Evolutionary conservation across 2,329 filamentous ascomycete species (phyloP).

Genomic region (Albifimbria verrucaria): DNA sequence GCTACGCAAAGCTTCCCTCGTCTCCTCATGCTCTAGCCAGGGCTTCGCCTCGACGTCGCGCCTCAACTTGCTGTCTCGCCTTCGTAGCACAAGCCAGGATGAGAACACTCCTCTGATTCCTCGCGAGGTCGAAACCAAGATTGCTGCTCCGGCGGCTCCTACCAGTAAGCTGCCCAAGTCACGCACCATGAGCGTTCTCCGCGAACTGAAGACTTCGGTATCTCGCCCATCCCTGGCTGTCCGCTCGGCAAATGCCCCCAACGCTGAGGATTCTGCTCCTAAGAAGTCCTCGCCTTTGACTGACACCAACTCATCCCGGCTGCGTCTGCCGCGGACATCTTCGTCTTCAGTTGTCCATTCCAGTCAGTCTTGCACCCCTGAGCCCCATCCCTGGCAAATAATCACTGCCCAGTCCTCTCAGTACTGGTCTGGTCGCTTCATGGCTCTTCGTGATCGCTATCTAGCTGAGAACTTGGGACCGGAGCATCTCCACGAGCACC

Average conservation of each 20-base stretch:
- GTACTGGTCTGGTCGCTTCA: conserved; percentile 64
- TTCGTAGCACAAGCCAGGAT: conserved; percentile 14
- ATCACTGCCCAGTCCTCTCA: conserved; percentile 40
- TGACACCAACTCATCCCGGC: conserved; percentile 15
- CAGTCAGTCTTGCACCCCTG: conserved; percentile 13
- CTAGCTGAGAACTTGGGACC: conserved; percentile 22
- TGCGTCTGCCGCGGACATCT: conserved; percentile 14
- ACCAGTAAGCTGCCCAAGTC: conserved; percentile 38
- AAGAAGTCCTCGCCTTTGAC: conserved; percentile 16
- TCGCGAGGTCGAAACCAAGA: conserved; percentile 2
- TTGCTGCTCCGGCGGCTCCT: background rate
- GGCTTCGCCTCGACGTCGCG: conserved; percentile 11
- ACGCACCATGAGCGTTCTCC: conserved; percentile 41
- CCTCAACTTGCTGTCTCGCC: conserved; percentile 8
- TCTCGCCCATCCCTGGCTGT: conserved; percentile 29
- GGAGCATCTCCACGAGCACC: conserved; percentile 3
- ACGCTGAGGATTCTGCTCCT: conserved; percentile 10
- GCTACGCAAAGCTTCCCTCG: conserved; percentile 12
- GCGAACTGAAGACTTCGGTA: conserved; percentile 42
- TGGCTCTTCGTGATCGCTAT: conserved; percentile 49
- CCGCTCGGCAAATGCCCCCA: conserved; percentile 11
- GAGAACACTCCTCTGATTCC: conserved; percentile 22
- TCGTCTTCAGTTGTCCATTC: conserved; percentile 13
- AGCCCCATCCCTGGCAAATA: conserved; percentile 28
- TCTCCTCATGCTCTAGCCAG: conserved; percentile 9